Conservation (phyloP, 1,284 basidiomycete genomes). For the Moniliophthora roreri region DNA sequence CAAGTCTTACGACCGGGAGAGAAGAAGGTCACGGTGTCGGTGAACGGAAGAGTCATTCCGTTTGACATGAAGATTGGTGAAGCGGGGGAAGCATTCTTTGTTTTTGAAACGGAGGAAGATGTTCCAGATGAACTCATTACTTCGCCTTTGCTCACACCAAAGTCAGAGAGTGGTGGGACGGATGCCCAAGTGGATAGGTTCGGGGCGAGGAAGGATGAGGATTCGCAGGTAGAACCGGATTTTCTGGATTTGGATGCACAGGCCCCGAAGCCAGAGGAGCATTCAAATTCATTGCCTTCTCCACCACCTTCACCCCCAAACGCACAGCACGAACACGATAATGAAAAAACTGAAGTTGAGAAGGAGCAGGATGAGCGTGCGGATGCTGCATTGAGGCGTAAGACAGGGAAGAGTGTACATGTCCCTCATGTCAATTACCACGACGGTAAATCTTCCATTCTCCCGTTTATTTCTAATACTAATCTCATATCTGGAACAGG, state of each 20-base stretch:
- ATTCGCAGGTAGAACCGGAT: conserved; percentile 49
- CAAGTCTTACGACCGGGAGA: conserved; percentile 93
- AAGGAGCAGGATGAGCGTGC: conserved; percentile 43
- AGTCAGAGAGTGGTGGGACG: conserved; percentile 34
- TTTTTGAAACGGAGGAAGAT: conserved; percentile 95
- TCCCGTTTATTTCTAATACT: background rate
- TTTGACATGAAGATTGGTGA: conserved; percentile 99
- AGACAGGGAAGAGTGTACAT: conserved; percentile 43
- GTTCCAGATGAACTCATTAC: conserved; percentile 94
- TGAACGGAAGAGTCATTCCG: conserved; percentile 82
- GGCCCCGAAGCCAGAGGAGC: background rate
- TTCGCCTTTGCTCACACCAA: conserved; percentile 81
- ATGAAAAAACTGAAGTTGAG: conserved; percentile 27
- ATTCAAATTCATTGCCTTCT: conserved; percentile 27
- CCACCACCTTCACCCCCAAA: conserved; percentile 30
- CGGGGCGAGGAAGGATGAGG: conserved; percentile 38
- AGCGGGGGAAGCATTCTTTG: conserved; percentile 98
- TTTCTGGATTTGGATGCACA: conserved; percentile 62
- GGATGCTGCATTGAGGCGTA: conserved; percentile 51
- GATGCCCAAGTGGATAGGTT: conserved; percentile 38
- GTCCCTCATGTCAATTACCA: conserved; percentile 71
- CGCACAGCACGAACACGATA: conserved; percentile 16
- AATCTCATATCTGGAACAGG: conserved; percentile 36
- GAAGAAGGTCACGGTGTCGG: conserved; percentile 87
- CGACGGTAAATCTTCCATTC: conserved; percentile 43